Evolutionary conservation across 2,329 filamentous ascomycete species (phyloP).

Genomic region (Colletotrichum musicola): DNA sequence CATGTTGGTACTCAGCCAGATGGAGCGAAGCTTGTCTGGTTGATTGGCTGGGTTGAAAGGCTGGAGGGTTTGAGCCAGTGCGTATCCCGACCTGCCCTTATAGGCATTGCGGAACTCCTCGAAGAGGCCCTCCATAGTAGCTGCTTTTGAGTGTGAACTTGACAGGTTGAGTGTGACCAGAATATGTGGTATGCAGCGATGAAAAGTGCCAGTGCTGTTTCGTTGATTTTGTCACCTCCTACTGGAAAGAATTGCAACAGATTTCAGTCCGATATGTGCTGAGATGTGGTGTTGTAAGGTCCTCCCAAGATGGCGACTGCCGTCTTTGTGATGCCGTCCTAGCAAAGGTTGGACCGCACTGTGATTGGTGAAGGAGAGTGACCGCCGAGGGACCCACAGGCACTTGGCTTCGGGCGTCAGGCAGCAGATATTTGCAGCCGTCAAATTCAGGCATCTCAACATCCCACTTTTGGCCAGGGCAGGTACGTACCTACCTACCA

Average conservation of each 20-base stretch:
- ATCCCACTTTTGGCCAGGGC: no score
- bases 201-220: no score
- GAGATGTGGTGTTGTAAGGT: no score
- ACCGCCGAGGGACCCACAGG: not conserved
- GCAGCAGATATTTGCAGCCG: not conserved
- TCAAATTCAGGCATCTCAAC: not conserved
- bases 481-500: no score
- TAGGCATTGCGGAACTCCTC: conserved; percentile 80
- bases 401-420: not conserved
- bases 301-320: no score
- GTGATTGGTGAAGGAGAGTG: conserved; percentile 21
- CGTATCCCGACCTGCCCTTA: conserved; percentile 74
- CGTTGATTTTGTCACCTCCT: no score
- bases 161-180: not conserved
- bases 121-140: conserved; percentile 79
- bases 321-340: conserved; percentile 19
- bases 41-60: conserved; percentile 75
- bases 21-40: conserved; percentile 74
- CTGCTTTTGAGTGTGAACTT: not conserved
- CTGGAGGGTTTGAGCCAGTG: conserved; percentile 79
- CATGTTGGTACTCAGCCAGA: conserved; percentile 78
- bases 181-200: no score
- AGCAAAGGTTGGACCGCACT: not conserved
- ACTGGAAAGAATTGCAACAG: not conserved
- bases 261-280: not conserved